Base-by-base conservation (phyloP, 441 rosid species). In the Adansonia madagascariensis region DNA sequence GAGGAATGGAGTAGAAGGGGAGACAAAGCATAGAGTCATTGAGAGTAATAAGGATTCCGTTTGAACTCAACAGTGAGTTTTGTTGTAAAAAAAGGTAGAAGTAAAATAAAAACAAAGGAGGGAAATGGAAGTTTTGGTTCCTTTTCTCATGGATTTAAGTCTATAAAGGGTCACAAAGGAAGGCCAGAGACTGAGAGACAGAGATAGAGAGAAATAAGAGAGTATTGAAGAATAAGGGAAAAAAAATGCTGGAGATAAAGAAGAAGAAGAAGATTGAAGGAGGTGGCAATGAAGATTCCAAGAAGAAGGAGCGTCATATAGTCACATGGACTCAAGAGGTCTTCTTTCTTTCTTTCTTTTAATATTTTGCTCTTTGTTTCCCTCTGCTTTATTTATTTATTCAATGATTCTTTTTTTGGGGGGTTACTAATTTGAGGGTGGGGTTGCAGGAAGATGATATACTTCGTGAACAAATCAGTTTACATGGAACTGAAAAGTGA, bases 221-320 rank as follows among this genome's bases (percentile, higher is more conserved):
- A 35, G 41, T 35, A 4, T 35, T 35, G 41, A 35, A 35, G 41
- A 35, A 35, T 35, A 35, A 35, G 41, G 39, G 41, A 35, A 78
- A 69, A 35, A 79, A 70, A 74, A 90, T 89, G 93, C 87, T 88
- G 86, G 89, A 88, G 80, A 74, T 87, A 80, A 89, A 85, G 89
- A 88, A 80, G 31, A 59, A 59, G 62, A 57, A 57, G 60, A 56
- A 56, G 20, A 24, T 24, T 57, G 62, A 24, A 57, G 27, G 11
- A 8, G 12, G 62, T 57, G 27, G 14, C 12, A 57, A 57, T 57
- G 62, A 57, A 57, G 27, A 18, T 57, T 57, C 92, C 70, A 91
- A 89, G 89, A 95, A 89, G 93, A 95, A 95, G 91, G 99, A 92
- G 82, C 88, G 97, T 52, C 99, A 92, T 84, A 91, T 93, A 67